Evolutionary conservation across 1,284 basidiomycete genomes (phyloP).

Genomic region (Trametes hirsuta): DNA sequence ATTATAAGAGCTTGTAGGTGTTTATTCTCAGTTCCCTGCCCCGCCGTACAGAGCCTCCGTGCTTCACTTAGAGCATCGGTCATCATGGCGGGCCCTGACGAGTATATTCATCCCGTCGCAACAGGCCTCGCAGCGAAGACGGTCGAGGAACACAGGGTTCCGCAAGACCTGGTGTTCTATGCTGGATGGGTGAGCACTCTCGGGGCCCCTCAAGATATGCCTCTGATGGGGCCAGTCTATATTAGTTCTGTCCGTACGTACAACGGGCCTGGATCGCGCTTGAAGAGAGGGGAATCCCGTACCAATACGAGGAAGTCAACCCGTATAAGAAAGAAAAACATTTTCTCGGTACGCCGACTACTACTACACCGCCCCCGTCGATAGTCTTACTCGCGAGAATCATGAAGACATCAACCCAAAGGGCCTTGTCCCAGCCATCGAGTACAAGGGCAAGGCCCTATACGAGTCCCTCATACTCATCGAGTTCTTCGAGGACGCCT

Average conservation of each 20-base stretch:
- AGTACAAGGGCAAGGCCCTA: constrained; percentile 55
- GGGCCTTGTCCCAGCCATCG: constrained; percentile 66
- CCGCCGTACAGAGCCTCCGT: too few species aligned
- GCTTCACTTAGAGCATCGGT: too few species aligned
- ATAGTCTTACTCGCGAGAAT: constrained; percentile 40
- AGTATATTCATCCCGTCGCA: constrained; percentile 54
- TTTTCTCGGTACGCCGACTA: constrained; percentile 47
- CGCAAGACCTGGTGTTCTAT: constrained; percentile 61
- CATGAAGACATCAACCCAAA: constrained; percentile 49
- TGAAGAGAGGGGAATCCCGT: constrained; percentile 66
- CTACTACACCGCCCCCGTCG: background rate
- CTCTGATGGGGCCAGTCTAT: background rate
- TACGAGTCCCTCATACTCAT: constrained; percentile 59
- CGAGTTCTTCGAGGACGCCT: constrained; percentile 66
- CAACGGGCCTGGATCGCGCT: constrained; percentile 68
- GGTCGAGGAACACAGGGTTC: constrained; percentile 51
- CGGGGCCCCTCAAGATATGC: background rate
- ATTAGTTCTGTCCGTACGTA: constrained; percentile 36
- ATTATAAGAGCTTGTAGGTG: too few species aligned
- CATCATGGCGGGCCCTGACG: constrained; percentile 34
- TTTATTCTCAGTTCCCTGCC: too few species aligned
- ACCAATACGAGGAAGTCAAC: constrained; percentile 70
- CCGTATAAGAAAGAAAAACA: constrained; percentile 72
- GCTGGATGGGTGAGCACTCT: constrained; percentile 55
- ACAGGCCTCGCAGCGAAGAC: constrained; percentile 60